Evolutionary conservation across 371 early-diverging fungal genomes (phyloP), one percentile per base, ranked within the genome.

Genomic region (Choanephora cucurbitarum): DNA sequence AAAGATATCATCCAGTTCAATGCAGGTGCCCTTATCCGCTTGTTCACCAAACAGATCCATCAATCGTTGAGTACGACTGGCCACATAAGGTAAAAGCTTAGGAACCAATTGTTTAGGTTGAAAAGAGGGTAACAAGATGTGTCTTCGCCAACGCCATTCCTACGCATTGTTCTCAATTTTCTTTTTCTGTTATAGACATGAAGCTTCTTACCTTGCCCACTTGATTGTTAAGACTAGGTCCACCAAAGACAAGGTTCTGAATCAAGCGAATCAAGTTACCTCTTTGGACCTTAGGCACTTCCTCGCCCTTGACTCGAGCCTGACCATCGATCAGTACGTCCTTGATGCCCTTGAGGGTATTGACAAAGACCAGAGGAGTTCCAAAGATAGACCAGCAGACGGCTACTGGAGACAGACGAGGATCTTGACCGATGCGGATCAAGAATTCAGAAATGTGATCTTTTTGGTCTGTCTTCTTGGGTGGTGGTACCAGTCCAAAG

Each of bases 101-200:
- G 77, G 75, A 2, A 72, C 72, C 13, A 80, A 58, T 52, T 72
- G 71, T 21, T 71, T 72, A 13, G 73, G 71, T 39, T 74, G 77
- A 52, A 80, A 80, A 6, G 75, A 69, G 21, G 77, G 80, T 31
- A 72, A 48, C 13, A 80, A 57, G 18, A 74, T 58, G 52, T 75
- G 70, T 19, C 80, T 74, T 55, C 77, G 70, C 80, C 80, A 80
- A 37, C 66, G 67, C 80, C 80, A 80, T 10, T 76, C 80, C 77
- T 79, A 52, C n/a, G n/a, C n/a, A n/a, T n/a, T n/a, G n/a, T n/a
- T n/a, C n/a, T n/a, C n/a, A n/a, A n/a, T 39, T 40, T 40, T 50
- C 21, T 39, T 1, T 21, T 21, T 21, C 21, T 18, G 2, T 14
- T 19, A 34, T 23, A 14, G 43, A 15, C 5, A 19, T 17, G 17